phyloP scores from a whole-genome alignment of 371 early-diverging fungal genomes.

The Phascolomyces articulosus region DNA sequence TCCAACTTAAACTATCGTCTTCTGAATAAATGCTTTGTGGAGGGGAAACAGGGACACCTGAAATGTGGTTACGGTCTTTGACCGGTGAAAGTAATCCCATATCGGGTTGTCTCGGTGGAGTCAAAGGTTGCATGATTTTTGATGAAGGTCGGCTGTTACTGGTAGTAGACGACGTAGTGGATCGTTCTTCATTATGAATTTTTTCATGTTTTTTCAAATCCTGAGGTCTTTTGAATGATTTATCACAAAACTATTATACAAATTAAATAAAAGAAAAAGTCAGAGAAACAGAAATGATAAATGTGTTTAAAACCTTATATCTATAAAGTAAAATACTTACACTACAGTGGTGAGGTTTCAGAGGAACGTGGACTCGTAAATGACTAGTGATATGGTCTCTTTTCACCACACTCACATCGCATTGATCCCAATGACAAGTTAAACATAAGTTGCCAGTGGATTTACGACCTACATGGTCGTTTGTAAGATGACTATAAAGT shows the following conservation, averaged over 20 bases:
- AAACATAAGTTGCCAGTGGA: conserved; percentile 86
- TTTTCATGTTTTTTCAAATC: conserved; percentile 90
- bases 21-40: conserved; percentile 40
- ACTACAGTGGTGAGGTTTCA: conserved; percentile 85
- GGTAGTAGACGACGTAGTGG: too few relatives aligned
- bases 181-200: conserved; percentile 64
- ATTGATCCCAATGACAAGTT: conserved; percentile 87
- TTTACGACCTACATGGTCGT: conserved; percentile 91
- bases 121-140: conserved; percentile 17
- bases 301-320: not conserved
- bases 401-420: conserved; percentile 75
- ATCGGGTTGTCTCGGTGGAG: conserved; percentile 24
- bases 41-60: conserved; percentile 26
- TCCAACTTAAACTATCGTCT: conserved; percentile 11
- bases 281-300: not conserved
- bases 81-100: conserved; percentile 2
- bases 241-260: conserved; percentile 58
- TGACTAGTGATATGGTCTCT: conserved; percentile 96
- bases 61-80: not conserved
- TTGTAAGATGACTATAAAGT: conserved; percentile 83
- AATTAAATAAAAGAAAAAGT: not conserved
- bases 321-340: conserved; percentile 30
- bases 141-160: not conserved
- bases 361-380: conserved; percentile 87
- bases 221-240: conserved; percentile 88